Evolutionary conservation across 2,329 filamentous ascomycete genomes (phyloP).

Genomic region (Aspergillus udagawae): DNA sequence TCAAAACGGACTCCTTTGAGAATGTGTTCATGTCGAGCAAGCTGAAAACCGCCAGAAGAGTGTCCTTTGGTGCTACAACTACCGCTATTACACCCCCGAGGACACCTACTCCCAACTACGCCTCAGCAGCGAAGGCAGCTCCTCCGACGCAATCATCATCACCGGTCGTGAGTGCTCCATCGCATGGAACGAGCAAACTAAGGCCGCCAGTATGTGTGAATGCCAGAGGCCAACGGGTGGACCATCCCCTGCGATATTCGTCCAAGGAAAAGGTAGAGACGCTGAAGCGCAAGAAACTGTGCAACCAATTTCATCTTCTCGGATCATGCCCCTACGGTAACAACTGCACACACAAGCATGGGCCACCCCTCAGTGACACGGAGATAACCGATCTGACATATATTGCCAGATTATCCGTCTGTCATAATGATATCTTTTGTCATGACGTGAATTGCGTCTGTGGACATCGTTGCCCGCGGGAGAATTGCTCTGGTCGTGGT

Average conservation of each 20-base stretch:
- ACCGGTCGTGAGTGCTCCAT: not conserved
- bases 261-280: conserved; percentile 12
- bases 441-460: conserved; percentile 22
- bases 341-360: conserved; percentile 27
- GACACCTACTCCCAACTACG: conserved; percentile 13
- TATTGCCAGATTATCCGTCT: conserved; percentile 28
- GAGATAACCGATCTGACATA: conserved; percentile 26
- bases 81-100: conserved; percentile 5
- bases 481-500: conserved; percentile 7
- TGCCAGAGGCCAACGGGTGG: conserved; percentile 16
- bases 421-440: conserved; percentile 25
- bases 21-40: conserved; percentile 11
- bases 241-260: conserved; percentile 17
- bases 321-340: conserved; percentile 15
- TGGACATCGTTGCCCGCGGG: conserved; percentile 25
- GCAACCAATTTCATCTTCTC: conserved; percentile 32
- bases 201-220: conserved; percentile 4
- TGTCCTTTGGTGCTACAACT: not conserved
- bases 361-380: conserved; percentile 12
- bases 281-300: conserved; percentile 29
- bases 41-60: not conserved
- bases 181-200: not conserved
- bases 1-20: conserved; percentile 10
- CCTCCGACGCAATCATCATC: not conserved
- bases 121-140: conserved; percentile 5